phyloP scores from a whole-genome alignment of 257 asterid species.

The Verbena officinalis region DNA sequence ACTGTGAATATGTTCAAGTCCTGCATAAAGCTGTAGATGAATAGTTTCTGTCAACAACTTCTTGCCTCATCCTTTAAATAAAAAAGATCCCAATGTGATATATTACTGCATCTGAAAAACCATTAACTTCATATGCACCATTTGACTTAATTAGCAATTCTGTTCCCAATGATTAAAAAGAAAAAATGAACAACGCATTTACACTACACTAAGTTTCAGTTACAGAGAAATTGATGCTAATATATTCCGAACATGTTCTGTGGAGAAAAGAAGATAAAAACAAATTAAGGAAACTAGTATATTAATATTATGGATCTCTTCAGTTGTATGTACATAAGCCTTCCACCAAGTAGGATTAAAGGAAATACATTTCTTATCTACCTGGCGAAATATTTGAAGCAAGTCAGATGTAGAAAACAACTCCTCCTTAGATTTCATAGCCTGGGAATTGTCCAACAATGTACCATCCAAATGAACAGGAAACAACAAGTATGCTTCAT shows the following conservation, averaged over 20 bases:
- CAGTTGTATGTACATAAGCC: not conserved
- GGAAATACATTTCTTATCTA: slow-evolving; percentile 28
- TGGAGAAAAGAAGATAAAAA: too few relatives aligned
- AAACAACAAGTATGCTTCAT: slow-evolving; percentile 94
- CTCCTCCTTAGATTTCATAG: slow-evolving; percentile 85
- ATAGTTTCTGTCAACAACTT: slow-evolving; percentile 29
- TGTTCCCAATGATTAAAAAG: too few relatives aligned
- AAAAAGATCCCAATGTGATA: slow-evolving; percentile 26
- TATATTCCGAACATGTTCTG: too few relatives aligned
- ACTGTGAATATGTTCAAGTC: slow-evolving; percentile 94
- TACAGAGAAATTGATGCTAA: too few relatives aligned
- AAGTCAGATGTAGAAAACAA: slow-evolving; percentile 86
- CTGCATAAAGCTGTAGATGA: slow-evolving; percentile 94
- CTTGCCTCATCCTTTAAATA: slow-evolving; percentile 24
- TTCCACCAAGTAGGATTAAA: not conserved
- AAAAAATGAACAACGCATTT: too few relatives aligned
- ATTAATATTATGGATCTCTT: slow-evolving; percentile 2
- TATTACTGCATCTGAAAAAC: slow-evolving; percentile 9
- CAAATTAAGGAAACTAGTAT: too few relatives aligned
- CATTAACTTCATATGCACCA: too few relatives aligned
- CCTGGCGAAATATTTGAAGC: slow-evolving; percentile 96
- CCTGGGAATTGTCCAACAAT: slow-evolving; percentile 65
- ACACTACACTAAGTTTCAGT: too few relatives aligned
- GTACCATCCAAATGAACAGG: slow-evolving; percentile 99
- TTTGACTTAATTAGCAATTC: too few relatives aligned